Percentiles rank a stretch among this genome's conserved stretches.
These are phyloP conservation scores for Eucalyptus melliodora DNA, from an alignment of 345 rosid genomes.

Conservation along the genomic window DNA sequence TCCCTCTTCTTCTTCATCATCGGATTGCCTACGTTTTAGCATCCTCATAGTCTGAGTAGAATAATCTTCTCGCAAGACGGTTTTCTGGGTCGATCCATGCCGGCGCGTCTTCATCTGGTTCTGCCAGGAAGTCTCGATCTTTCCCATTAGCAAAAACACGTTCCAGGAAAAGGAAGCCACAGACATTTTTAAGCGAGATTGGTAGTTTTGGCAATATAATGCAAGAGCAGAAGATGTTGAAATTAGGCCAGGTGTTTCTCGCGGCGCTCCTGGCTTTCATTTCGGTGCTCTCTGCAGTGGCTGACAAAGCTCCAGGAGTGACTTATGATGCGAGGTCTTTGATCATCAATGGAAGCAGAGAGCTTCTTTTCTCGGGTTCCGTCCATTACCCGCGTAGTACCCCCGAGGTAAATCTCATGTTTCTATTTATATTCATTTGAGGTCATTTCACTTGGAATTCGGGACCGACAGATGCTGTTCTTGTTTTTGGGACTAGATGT, in stretches of 20 bases:
- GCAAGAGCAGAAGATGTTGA: background rate
- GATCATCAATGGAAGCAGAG: conserved; percentile 11
- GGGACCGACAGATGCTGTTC: background rate
- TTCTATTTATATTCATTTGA: background rate
- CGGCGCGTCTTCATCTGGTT: background rate
- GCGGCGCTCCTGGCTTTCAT: background rate
- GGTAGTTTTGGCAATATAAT: background rate
- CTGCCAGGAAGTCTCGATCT: background rate
- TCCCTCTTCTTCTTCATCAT: background rate
- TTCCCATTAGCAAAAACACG: background rate
- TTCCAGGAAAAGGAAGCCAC: background rate
- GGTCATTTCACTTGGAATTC: background rate
- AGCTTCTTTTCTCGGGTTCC: conserved; percentile 21
- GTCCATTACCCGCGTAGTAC: conserved; percentile 14
- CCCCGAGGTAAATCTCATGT: background rate
- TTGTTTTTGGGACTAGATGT: conserved; percentile 8
- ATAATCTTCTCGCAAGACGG: background rate
- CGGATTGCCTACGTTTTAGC: background rate
- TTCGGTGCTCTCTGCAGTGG: background rate
- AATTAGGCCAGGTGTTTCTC: background rate
- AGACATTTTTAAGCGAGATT: background rate
- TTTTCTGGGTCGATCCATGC: background rate
- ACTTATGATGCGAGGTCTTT: conserved; percentile 7
- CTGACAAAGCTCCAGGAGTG: background rate
- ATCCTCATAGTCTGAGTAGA: background rate